Base-by-base conservation (phyloP, 2,329 filamentous ascomycete species). In the Fonsecaea monophora region DNA sequence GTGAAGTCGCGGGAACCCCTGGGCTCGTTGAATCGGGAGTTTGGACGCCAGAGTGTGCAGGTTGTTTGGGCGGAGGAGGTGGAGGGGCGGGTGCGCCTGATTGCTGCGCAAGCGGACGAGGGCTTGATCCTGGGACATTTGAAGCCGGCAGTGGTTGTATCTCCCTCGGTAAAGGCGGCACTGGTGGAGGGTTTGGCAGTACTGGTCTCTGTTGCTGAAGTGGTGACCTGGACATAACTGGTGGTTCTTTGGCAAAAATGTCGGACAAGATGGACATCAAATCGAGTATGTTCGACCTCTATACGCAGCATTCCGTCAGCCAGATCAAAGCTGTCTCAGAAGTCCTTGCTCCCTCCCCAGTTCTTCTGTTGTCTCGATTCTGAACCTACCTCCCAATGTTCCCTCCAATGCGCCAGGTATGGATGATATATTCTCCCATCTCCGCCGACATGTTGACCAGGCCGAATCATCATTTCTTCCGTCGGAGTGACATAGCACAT, bases 341-440 rank as follows among this genome's bases (percentile, higher is more conserved):
- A 15, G 15, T 10, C 25, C 21, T 53, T 18, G 32, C 58, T 12
- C 34, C 32, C 40, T 13, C 38, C 38, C 10, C 9, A 34, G 32
- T 9, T 25, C 21, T 30, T 55, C n/a, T 25, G 34, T 54, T 21
- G 30, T 58, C 30, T 32, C 34, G 57, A 87, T 91, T 82, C 78
- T 50, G 45, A 50, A 30, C 45, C 18, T 50, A 96, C 92, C 87
- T 97, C 92, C 91, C 92, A 95, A 73, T 91, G 94, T 71, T 92
- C 89, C 37, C 85, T 82, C 95, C 95, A 99, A 69, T 92, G 89
- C 37, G 92, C 92, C 55, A 99, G 82, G 77, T 98, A 99, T 42
- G 95, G 95, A 77, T 99, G 95, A 77, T 98, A 99, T 70, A 98
- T 87, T 77, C 92, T 90, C 32, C 95, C 95, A 75, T 98, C 94